Percentiles rank a stretch among this genome's conserved stretches.
These are phyloP conservation scores for Coemansia sp. DNA, from an alignment of 192 early-diverging fungal genomes.

Conservation along the genomic window DNA sequence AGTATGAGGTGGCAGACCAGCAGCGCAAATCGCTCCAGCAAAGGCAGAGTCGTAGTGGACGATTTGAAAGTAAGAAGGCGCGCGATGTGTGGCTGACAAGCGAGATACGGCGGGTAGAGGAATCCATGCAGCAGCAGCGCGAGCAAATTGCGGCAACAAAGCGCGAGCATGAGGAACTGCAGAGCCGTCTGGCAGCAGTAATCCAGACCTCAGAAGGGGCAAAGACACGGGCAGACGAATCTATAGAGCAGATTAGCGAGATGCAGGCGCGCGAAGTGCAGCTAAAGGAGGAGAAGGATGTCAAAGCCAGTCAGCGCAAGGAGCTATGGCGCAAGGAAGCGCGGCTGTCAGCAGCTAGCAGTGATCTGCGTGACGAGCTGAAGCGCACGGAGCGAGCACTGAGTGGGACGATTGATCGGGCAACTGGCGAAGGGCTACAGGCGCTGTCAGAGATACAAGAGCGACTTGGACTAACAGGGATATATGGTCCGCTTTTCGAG, in stretches of 20 bases:
- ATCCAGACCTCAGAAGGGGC: constrained; percentile 25
- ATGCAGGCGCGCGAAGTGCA: constrained; percentile 41
- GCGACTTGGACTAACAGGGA: constrained; percentile 63
- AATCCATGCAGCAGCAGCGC: constrained; percentile 54
- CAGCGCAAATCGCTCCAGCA: constrained; percentile 76
- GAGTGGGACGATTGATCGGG: constrained; percentile 76
- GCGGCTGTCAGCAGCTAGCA: constrained; percentile 61
- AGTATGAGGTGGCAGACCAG: constrained; percentile 68
- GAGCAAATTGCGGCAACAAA: constrained; percentile 55
- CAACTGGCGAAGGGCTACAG: constrained; percentile 76
- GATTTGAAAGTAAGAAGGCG: constrained; percentile 69
- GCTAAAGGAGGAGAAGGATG: constrained; percentile 46
- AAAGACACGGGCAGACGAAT: constrained; percentile 21
- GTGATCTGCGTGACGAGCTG: constrained; percentile 71
- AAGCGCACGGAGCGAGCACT: constrained; percentile 72
- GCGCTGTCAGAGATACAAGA: constrained; percentile 70
- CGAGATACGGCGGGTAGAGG: constrained; percentile 68
- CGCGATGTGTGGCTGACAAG: constrained; percentile 75
- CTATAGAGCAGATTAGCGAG: constrained; percentile 27
- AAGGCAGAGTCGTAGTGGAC: constrained; percentile 82
- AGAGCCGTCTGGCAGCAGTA: constrained; percentile 24
- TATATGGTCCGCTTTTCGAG: constrained; percentile 90
- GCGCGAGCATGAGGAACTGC: constrained; percentile 31
- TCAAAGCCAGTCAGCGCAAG: constrained; percentile 55
- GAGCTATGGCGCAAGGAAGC: constrained; percentile 90